Conservation (phyloP, 192 early-diverging fungal genomes). For the Entomortierella beljakovae region DNA sequence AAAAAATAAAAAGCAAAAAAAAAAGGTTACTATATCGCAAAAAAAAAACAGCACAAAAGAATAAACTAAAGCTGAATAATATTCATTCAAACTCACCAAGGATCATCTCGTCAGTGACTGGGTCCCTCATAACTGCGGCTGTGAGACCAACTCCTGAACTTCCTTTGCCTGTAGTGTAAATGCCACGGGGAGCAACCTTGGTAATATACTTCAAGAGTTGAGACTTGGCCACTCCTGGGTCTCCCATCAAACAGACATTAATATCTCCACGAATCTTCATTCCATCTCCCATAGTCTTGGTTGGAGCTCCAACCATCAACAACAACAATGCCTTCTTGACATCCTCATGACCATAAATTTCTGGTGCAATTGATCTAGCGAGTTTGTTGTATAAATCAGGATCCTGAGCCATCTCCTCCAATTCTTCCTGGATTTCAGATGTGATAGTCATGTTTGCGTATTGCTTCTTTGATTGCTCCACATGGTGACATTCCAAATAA, state of each 20-base stretch:
- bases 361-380: slow-evolving; percentile 84
- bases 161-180: slow-evolving; percentile 97
- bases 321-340: slow-evolving; percentile 92
- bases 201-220: slow-evolving; percentile 95
- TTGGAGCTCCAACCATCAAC: slow-evolving; percentile 83
- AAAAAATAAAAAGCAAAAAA: not conserved
- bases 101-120: slow-evolving; percentile 94
- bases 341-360: slow-evolving; percentile 94
- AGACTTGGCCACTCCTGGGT: slow-evolving; percentile 98
- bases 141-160: slow-evolving; percentile 97
- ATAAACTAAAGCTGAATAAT: too few relatives aligned
- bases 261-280: slow-evolving; percentile 98
- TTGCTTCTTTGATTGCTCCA: slow-evolving; percentile 89
- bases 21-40: too few relatives aligned
- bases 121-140: slow-evolving; percentile 92
- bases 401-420: slow-evolving; percentile 70
- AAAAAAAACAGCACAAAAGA: too few relatives aligned
- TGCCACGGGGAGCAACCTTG: slow-evolving; percentile 94
- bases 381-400: slow-evolving; percentile 83
- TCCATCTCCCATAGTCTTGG: slow-evolving; percentile 88
- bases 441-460: slow-evolving; percentile 86
- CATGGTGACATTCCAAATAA: slow-evolving; percentile 91
- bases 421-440: slow-evolving; percentile 60
- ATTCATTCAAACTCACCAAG: slow-evolving; percentile 75
- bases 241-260: slow-evolving; percentile 98